Base-by-base conservation (phyloP, 495 filamentous ascomycete genomes). In the Endocarpon pusillum region DNA sequence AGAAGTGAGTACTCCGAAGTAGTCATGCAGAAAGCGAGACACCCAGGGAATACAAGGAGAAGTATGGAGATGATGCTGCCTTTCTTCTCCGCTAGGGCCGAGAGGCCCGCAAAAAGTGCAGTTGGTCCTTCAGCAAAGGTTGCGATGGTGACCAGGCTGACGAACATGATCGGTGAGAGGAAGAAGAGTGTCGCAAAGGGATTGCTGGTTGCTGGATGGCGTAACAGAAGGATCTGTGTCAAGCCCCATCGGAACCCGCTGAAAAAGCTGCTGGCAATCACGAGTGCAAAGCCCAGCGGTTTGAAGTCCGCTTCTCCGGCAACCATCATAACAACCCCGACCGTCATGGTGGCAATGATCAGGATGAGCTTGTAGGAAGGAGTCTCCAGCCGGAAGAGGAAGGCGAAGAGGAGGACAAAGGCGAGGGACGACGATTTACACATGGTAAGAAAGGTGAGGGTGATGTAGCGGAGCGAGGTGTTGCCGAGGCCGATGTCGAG, bases 261-360 rank as follows among this genome's bases (percentile, higher is more conserved):
- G 55, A 92, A 89, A 60, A 89, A 91, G 19, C 85, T 80, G 12
- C 89, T 81, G 11, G 77, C 71, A 49, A 96, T 94, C 55, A 96
- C 75, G 29, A 99, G 74, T 19, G 83, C 50, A 54, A 99, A 99
- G 6, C 91, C 91, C 21, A 85, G 67, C 0, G 75, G 62, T 41
- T 83, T 71, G 66, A 99, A 99, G 21, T 78, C 75, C n/a, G 86
- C 70, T 57, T 99, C 89, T 17, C 86, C 86, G 2, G 85, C 81
- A 3, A 99, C 91, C 91, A 99, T 99, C 86, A 96, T 93, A 42
- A 96, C 67, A 17, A 99, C 91, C 35, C 91, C 91, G 2, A 74
- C 45, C 1, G 86, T 99, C 91, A 99, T 96, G 40, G 81, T 76
- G 32, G 70, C 66, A 40, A 99, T 96, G 42, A 99, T 83, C 22